These are phyloP conservation scores for Melastoma malabathricum DNA, from an alignment of 345 rosid genomes.

Conservation along the genomic window DNA sequence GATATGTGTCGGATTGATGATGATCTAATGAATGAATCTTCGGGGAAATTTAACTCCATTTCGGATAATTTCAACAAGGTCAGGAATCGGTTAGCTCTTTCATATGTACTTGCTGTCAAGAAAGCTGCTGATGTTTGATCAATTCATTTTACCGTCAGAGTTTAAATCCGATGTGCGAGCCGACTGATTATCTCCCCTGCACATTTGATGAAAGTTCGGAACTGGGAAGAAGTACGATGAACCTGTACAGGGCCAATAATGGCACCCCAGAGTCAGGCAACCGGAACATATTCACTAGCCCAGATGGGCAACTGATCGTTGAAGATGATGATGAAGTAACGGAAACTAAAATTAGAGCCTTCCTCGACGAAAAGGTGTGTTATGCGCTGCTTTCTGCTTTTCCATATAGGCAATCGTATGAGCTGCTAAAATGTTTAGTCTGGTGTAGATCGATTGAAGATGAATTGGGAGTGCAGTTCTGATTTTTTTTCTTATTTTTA, in stretches of 20 bases:
- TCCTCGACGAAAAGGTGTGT: slow-evolving; percentile 56
- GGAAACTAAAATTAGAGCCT: slow-evolving; percentile 77
- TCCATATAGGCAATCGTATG: no score
- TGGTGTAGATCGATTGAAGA: no score
- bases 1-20: slow-evolving; percentile 78
- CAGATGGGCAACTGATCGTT: slow-evolving; percentile 22
- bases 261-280: no score
- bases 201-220: slow-evolving; percentile 39
- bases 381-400: no score
- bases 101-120: no score
- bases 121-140: slow-evolving; percentile 8
- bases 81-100: no score
- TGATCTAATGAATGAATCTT: slow-evolving; percentile 42
- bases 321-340: slow-evolving; percentile 78
- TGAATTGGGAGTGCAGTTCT: no score
- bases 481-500: no score
- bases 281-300: slow-evolving; percentile 23
- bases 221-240: slow-evolving; percentile 20
- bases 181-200: slow-evolving; percentile 66
- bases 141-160: slow-evolving; percentile 45
- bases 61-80: slow-evolving; percentile 61
- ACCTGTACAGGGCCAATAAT: slow-evolving; percentile 9
- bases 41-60: slow-evolving; percentile 32
- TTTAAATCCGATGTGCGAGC: slow-evolving; percentile 77
- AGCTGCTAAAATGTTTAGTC: slow-evolving; percentile 19